Base-by-base conservation (phyloP, 805 yeast genomes). In the Starmerella stellata region DNA sequence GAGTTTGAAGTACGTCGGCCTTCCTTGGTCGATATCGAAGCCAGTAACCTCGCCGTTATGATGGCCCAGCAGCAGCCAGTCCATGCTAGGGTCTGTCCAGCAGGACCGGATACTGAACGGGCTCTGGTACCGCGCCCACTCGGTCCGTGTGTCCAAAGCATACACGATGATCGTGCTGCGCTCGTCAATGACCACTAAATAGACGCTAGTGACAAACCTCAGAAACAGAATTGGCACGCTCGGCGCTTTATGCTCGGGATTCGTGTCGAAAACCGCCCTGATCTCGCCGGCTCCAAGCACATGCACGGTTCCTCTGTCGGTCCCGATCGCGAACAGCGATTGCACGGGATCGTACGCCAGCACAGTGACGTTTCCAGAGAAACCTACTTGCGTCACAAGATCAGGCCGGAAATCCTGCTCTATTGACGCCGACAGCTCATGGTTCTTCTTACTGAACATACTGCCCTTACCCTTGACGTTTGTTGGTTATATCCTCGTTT, bases 331-430 rank as follows among this genome's bases (percentile, higher is more conserved):
- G 49, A 83, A 57, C 21, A 90, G 64, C 38, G 90, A 72, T 56
- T 90, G 98, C 1, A 80, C 74, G 3, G 93, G 93, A 54, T 90
- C 96, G 57, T 67, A 79, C 0, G 90, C 92, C 30, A 74, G 53
- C 0, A 80, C 72, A 27, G 71, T 60, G 7, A 79, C 69, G 13
- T 68, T 67, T 11, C 92, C 87, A 15, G 67, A 62, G 25, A 77
- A 52, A 2, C 90, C 90, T 49, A 70, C 74, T 5, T 57, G 47
- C 8, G 59, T 59, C 32, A 61, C 48, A 30, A 46, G 39, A 25
- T 52, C 54, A 2, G 54, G 54, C 16, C 42, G 43, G 38, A 53
- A 52, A 21, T 45, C 48, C 39, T 43, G 47, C 19, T 45, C 42
- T n/a, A 53, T 45, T 7, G 52, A 46, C n/a, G 42, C 25, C 15